These are phyloP conservation scores for Penicillium coffeae DNA, from an alignment of 495 filamentous ascomycete genomes.

Conservation along the genomic window DNA sequence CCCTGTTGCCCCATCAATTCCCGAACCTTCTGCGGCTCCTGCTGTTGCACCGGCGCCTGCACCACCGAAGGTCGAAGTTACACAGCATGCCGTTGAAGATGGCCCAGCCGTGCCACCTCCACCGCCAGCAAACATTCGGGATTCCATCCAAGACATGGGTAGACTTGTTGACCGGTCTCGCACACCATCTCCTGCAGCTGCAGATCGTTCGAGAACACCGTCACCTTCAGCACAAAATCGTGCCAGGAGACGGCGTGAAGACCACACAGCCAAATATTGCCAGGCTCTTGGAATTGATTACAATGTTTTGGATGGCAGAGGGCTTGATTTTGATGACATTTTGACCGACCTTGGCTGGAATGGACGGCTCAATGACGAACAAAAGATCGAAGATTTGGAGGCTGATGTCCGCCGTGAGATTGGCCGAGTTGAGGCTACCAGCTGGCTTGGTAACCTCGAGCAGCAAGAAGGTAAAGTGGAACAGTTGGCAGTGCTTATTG, in stretches of 20 bases:
- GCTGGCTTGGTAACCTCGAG: slow-evolving; percentile 84
- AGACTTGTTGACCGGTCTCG: slow-evolving; percentile 27
- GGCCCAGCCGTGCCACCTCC: slow-evolving; percentile 25
- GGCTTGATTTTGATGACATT: slow-evolving; percentile 69
- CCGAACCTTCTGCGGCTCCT: neutral
- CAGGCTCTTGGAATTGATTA: slow-evolving; percentile 71
- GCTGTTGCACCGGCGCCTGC: slow-evolving; percentile 9
- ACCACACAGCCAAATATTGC: slow-evolving; percentile 76
- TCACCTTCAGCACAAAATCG: slow-evolving; percentile 44
- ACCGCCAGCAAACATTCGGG: slow-evolving; percentile 28
- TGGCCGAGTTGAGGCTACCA: slow-evolving; percentile 82
- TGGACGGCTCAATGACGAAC: slow-evolving; percentile 62
- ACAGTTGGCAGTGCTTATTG: slow-evolving; percentile 76
- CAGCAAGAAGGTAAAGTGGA: slow-evolving; percentile 86
- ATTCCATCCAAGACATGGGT: slow-evolving; percentile 25
- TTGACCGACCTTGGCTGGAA: slow-evolving; percentile 91
- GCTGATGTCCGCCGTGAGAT: slow-evolving; percentile 81
- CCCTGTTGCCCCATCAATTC: slow-evolving; percentile 6
- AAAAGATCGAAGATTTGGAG: slow-evolving; percentile 78
- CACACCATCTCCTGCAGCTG: slow-evolving; percentile 36
- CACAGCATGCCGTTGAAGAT: slow-evolving; percentile 27
- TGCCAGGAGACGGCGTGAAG: slow-evolving; percentile 59
- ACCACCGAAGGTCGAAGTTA: slow-evolving; percentile 42
- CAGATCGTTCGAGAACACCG: slow-evolving; percentile 26
- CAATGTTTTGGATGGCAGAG: slow-evolving; percentile 61